phyloP scores from a whole-genome alignment of 2,329 filamentous ascomycete genomes.

The Graphium sp. region DNA sequence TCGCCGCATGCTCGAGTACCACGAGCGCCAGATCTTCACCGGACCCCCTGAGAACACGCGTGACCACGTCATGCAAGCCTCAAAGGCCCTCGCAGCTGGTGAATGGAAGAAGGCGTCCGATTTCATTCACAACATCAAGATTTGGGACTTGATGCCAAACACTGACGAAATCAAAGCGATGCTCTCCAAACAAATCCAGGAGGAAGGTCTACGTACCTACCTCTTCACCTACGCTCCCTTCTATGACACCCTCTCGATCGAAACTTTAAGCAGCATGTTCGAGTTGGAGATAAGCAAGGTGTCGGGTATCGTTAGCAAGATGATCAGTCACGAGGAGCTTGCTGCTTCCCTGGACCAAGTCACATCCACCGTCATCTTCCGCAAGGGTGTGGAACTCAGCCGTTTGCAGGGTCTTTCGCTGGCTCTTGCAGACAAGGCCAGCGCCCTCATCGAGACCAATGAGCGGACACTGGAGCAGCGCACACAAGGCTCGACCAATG shows the following conservation, averaged over 20 bases:
- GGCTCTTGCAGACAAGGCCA: constrained; percentile 90
- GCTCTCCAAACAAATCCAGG: constrained; percentile 96
- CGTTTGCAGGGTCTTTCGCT: constrained; percentile 89
- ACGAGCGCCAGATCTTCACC: constrained; percentile 98
- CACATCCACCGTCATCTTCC: constrained; percentile 94
- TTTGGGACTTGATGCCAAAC: constrained; percentile 95
- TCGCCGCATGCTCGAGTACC: constrained; percentile 97
- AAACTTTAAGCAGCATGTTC: constrained; percentile 83
- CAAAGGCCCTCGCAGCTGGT: constrained; percentile 86
- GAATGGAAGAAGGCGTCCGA: constrained; percentile 96
- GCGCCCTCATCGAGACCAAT: constrained; percentile 88
- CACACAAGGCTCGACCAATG: constrained; percentile 88
- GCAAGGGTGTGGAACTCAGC: constrained; percentile 96
- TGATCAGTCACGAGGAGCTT: constrained; percentile 98
- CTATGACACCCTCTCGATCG: constrained; percentile 88
- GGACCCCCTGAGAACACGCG: constrained; percentile 97
- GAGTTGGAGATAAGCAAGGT: constrained; percentile 86
- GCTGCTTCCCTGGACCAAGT: constrained; percentile 94
- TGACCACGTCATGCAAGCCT: constrained; percentile 98
- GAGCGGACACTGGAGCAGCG: constrained; percentile 94
- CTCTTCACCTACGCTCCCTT: constrained; percentile 99
- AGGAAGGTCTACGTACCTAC: constrained; percentile 94
- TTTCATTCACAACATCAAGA: constrained; percentile 97
- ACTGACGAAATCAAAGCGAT: constrained; percentile 88
- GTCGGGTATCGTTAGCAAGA: constrained; percentile 89